Evolutionary conservation across 306 rosid species (phyloP), one percentile per base, ranked within the genome.

Genomic region (Albizia julibrissin): DNA sequence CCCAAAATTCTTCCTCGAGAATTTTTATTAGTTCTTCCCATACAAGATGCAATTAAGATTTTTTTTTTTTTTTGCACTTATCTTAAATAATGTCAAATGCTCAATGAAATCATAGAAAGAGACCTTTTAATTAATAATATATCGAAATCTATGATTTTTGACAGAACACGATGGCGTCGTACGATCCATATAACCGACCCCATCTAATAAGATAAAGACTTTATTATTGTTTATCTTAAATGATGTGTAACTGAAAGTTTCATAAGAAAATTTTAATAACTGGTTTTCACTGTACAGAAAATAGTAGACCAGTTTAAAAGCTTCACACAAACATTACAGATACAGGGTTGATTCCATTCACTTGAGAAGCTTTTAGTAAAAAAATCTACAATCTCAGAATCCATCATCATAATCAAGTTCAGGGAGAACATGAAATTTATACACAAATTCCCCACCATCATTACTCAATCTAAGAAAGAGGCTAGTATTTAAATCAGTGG

Each of bases 281-380:
- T 78, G 82, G 61, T 37, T 89, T 85, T 83, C 6, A 83, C 91
- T 86, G 88, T 91, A 89, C 93, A 89, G 88, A 86, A 84, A 84
- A 83, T 83, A 79, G 90, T 83, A 83, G 89, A 83, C 82, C 43
- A 71, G 78, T 84, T 78, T 80, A 79, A 83, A 72, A 44, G 39
- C 89, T 77, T 80, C 81, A 83, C 77, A 73, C 82, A 82, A 37
- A 87, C 82, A 83, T 81, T 82, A 90, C 75, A 73, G 81, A 76
- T 88, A 86, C 88, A 74, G 69, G 72, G 86, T 82, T 85, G 87
- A 79, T 76, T 82, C 80, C 72, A 86, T 79, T 81, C 80, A 75
- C 74, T 85, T 72, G 81, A 49, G 40, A 37, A 37, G 83, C 91
- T 83, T 83, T 83, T 31, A 61, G 82, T 43, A 43, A 43, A 70